Percentiles rank a stretch among this genome's conserved stretches.
Conservation (phyloP, 2,329 filamentous ascomycete genomes). For the Alternaria infectoria region DNA sequence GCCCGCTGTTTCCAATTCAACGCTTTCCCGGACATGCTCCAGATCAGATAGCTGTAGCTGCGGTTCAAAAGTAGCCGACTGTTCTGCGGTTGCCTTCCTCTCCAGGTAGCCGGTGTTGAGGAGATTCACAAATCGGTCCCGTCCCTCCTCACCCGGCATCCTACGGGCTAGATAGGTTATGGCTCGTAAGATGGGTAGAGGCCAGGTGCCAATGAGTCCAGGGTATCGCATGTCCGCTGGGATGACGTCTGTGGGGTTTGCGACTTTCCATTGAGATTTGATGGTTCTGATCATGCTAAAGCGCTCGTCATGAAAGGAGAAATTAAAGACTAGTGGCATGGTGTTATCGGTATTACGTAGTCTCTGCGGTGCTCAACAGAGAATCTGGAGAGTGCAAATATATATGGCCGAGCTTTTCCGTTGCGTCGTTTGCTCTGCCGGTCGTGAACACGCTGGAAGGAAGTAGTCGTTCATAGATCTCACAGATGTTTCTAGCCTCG, state of each 20-base stretch:
- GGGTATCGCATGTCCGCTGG: not conserved
- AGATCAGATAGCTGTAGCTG: not conserved
- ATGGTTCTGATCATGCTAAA: not conserved
- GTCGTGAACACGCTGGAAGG: no score
- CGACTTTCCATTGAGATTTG: not conserved
- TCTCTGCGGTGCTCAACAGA: no score
- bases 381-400: no score
- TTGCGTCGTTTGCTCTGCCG: no score
- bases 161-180: not conserved
- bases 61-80: not conserved
- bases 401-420: no score
- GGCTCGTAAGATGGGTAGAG: not conserved
- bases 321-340: no score
- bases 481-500: not conserved
- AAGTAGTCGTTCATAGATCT: no score
- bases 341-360: no score
- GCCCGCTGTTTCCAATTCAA: no score
- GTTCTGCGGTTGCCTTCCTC: rapidly evolving
- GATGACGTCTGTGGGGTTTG: not conserved
- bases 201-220: not conserved
- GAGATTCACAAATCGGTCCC: not conserved
- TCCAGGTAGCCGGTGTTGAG: rapidly evolving
- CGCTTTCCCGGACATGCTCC: not conserved
- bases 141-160: not conserved
- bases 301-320: no score